A percentile compares a stretch with the other conserved stretches of the same genome.
Conservation (phyloP, 2,329 filamentous ascomycete genomes). For the Fusarium subtropicale region DNA sequence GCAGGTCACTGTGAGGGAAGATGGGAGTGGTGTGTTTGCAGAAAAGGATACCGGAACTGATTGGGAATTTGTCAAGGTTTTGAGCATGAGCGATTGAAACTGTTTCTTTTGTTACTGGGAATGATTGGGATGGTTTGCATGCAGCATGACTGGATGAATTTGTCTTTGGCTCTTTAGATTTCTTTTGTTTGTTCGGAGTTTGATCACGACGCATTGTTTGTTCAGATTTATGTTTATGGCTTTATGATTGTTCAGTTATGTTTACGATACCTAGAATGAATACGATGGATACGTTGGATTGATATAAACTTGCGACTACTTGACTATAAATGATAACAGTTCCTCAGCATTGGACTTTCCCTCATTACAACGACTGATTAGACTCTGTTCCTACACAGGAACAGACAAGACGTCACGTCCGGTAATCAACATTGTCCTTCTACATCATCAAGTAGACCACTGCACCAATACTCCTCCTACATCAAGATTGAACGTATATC, state of each 20-base stretch:
- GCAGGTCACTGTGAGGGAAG: conserved; percentile 3
- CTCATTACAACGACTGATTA: not conserved
- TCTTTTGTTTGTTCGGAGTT: not conserved
- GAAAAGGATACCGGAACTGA: conserved; percentile 2
- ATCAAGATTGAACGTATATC: no score
- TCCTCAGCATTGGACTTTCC: not conserved
- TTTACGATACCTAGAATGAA: not conserved
- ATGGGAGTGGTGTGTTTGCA: not conserved
- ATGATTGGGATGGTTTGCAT: not conserved
- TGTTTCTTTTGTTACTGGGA: not conserved
- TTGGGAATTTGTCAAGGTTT: conserved; percentile 10
- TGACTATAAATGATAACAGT: not conserved
- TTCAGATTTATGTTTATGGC: not conserved
- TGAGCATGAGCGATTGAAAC: not conserved
- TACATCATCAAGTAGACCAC: not conserved
- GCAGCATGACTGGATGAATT: not conserved
- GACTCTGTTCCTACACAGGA: not conserved
- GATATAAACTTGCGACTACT: not conserved
- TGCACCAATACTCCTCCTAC: accelerated
- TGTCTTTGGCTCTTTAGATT: not conserved
- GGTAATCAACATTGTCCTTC: not conserved
- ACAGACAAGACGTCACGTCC: not conserved
- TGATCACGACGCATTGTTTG: not conserved
- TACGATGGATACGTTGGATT: not conserved
- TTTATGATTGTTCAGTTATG: not conserved